phyloP scores from a whole-genome alignment of 805 yeast genomes.

The Clavispora phyllophila region DNA sequence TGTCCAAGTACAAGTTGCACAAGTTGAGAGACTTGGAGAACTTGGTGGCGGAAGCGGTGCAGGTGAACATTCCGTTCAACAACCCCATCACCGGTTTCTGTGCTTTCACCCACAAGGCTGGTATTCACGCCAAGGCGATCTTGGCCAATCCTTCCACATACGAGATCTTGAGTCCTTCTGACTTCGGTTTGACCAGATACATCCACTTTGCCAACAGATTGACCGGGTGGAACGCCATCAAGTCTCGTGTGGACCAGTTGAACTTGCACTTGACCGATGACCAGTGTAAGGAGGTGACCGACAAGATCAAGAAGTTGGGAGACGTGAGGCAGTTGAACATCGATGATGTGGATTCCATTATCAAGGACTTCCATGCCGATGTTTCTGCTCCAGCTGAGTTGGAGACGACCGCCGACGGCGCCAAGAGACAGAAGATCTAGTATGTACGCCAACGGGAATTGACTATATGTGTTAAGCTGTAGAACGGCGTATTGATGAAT shows the following conservation, averaged over 20 bases:
- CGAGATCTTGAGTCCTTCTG: conserved; percentile 91
- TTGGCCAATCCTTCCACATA: conserved; percentile 98
- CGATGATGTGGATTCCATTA: conserved; percentile 96
- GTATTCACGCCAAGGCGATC: conserved; percentile 98
- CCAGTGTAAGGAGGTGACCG: conserved; percentile 92
- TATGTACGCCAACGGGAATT: background rate
- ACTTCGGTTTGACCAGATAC: conserved; percentile 92
- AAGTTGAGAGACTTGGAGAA: conserved; percentile 94
- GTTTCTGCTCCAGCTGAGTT: conserved; percentile 45
- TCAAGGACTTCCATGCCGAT: conserved; percentile 87
- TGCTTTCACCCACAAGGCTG: conserved; percentile 99
- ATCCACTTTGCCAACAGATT: conserved; percentile 97
- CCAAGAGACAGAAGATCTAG: conserved; percentile 5
- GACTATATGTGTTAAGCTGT: background rate
- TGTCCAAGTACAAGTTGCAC: conserved; percentile 90
- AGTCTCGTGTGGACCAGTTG: conserved; percentile 95
- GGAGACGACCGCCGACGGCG: conserved; percentile 1
- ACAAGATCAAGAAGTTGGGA: conserved; percentile 88
- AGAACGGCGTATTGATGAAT: too few species aligned
- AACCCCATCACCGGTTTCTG: conserved; percentile 99
- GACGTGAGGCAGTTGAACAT: conserved; percentile 91
- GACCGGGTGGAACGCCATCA: conserved; percentile 99
- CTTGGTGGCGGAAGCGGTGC: conserved; percentile 95
- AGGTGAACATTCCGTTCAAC: conserved; percentile 95
- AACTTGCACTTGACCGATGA: conserved; percentile 85